Percentiles rank a stretch among this genome's conserved stretches.
phyloP scores from a whole-genome alignment of 495 filamentous ascomycete species.

The Astrocystis sublimbata region DNA sequence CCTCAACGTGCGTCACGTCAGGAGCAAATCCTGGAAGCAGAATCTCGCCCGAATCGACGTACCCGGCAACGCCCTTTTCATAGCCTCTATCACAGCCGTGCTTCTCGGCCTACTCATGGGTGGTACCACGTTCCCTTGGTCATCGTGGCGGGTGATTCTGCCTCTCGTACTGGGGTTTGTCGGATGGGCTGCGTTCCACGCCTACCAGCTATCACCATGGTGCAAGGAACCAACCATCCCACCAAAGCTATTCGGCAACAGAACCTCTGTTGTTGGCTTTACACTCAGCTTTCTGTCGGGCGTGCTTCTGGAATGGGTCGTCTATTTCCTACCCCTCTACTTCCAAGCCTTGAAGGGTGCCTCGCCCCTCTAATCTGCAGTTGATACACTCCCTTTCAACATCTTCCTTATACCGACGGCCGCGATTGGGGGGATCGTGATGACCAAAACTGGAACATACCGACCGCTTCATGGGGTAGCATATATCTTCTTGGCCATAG shows the following conservation, averaged over 20 bases:
- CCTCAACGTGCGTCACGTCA: constrained; percentile 8
- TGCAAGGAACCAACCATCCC: constrained; percentile 23
- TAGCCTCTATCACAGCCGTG: constrained; percentile 2
- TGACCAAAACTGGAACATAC: constrained; percentile 43
- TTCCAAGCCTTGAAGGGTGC: neutral
- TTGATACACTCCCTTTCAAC: constrained; percentile 15
- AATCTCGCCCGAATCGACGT: constrained; percentile 1
- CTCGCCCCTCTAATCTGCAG: neutral
- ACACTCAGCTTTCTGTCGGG: neutral
- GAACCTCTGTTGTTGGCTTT: constrained; percentile 17
- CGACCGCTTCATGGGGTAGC: constrained; percentile 29
- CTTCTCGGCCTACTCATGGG: constrained; percentile 13
- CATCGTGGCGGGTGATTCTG: constrained; percentile 22
- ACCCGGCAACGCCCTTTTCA: constrained; percentile 14
- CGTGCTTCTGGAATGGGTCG: neutral
- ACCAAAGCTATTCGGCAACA: constrained; percentile 23
- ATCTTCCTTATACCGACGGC: constrained; percentile 3
- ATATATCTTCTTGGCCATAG: too few species aligned
- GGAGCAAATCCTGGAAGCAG: constrained; percentile 7
- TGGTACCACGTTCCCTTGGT: constrained; percentile 14
- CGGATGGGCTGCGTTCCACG: constrained; percentile 21
- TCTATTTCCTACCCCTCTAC: neutral
- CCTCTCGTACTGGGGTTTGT: constrained; percentile 25
- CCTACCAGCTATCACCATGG: constrained; percentile 8
- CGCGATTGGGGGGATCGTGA: constrained; percentile 26